Conservation (phyloP, 306 rosid genomes). For the Cucurbita ficifolia region DNA sequence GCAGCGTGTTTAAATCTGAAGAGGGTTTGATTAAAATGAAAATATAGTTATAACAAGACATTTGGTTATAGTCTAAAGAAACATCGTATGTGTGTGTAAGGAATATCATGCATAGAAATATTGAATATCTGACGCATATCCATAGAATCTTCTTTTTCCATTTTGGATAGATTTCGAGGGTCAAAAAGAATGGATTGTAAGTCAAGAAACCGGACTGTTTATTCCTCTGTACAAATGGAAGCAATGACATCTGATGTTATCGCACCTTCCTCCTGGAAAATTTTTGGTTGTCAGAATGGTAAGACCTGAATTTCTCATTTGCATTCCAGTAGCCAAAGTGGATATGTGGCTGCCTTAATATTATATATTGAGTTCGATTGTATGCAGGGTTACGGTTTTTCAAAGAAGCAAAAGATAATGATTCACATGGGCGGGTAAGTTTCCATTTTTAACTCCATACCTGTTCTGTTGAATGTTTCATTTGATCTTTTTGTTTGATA, state of each 20-base stretch:
- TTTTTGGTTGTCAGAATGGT: conserved; percentile 91
- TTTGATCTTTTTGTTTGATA: not conserved
- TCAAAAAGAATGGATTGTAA: conserved; percentile 26
- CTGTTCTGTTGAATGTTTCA: conserved; percentile 6
- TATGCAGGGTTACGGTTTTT: conserved; percentile 71
- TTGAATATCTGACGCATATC: not conserved
- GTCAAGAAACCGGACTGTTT: conserved; percentile 33
- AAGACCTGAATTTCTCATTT: conserved; percentile 15
- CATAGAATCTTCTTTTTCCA: not conserved
- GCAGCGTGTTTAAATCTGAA: not conserved
- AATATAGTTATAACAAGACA: not conserved
- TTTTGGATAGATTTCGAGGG: conserved; percentile 40
- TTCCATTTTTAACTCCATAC: conserved; percentile 7
- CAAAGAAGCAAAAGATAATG: conserved; percentile 65
- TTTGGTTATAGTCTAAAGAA: not conserved
- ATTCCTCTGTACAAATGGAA: conserved; percentile 33
- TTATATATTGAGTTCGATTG: conserved; percentile 1
- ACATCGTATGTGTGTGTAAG: not conserved
- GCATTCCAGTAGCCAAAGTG: not conserved
- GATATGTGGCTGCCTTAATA: not conserved
- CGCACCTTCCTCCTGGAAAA: conserved; percentile 86
- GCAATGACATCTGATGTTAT: conserved; percentile 64
- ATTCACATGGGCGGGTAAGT: conserved; percentile 48
- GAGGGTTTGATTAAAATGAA: not conserved
- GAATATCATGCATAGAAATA: not conserved